phyloP scores from a whole-genome alignment of 2,329 filamentous ascomycete genomes.

The Arthroderma uncinatum region DNA sequence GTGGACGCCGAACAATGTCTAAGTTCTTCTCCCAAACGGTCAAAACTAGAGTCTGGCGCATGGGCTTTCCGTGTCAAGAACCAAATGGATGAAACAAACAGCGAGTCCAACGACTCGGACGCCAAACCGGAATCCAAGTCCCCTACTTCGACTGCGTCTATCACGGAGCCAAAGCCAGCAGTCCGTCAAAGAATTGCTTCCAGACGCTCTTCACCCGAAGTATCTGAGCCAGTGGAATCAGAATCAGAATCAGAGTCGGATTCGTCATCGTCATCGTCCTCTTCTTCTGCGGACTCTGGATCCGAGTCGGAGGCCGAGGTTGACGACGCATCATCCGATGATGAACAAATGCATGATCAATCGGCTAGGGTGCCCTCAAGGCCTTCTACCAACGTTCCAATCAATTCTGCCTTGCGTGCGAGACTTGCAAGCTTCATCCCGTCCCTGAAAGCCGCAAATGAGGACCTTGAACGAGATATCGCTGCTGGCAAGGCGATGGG shows the following conservation, averaged over 20 bases:
- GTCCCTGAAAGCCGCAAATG: conserved; percentile 34
- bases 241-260: conserved; percentile 16
- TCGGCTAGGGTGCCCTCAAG: conserved; percentile 16
- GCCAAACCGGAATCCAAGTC: conserved; percentile 9
- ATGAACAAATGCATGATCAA: not conserved
- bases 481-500: conserved; percentile 20
- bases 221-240: conserved; percentile 7
- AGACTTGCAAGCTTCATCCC: conserved; percentile 34
- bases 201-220: not conserved
- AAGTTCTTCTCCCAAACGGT: conserved; percentile 2
- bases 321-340: not conserved
- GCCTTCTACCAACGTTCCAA: conserved; percentile 25
- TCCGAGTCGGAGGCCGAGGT: conserved; percentile 12
- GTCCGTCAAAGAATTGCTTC: not conserved
- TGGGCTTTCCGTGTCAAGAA: not conserved
- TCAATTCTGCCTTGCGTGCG: conserved; percentile 24
- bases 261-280: too few species aligned
- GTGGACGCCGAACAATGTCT: not conserved
- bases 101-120: not conserved
- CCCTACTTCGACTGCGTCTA: conserved; percentile 9
- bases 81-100: not conserved
- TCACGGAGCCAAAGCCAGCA: not conserved
- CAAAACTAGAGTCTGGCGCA: not conserved
- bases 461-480: conserved; percentile 30
- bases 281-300: too few species aligned